Conservation (phyloP, 1,284 basidiomycete genomes). For the Microbotryum saponariae region DNA sequence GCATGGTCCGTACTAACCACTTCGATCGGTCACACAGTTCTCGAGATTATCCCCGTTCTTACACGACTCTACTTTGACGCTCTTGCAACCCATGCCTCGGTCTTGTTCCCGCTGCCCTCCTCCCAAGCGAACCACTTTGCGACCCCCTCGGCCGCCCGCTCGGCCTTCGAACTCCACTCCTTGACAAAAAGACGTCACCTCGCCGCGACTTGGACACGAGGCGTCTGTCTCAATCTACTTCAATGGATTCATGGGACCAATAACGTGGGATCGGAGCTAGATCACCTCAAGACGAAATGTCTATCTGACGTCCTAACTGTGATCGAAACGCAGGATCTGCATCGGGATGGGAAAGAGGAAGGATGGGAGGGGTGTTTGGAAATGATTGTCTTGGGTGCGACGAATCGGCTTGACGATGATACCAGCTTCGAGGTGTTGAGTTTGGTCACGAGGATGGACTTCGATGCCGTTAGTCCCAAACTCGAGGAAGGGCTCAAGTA, state of each 20-base stretch:
- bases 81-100: conserved; percentile 10
- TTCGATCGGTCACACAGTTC: background rate
- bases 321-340: conserved; percentile 20
- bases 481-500: conserved; percentile 8
- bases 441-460: conserved; percentile 9
- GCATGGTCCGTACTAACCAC: background rate
- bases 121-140: conserved; percentile 17
- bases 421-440: conserved; percentile 5
- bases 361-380: conserved; percentile 16
- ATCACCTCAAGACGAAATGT: background rate
- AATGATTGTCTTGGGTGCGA: conserved; percentile 6
- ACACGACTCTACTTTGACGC: conserved; percentile 17
- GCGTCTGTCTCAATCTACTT: background rate
- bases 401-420: conserved; percentile 1
- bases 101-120: conserved; percentile 28
- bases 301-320: conserved; percentile 12
- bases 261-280: background rate
- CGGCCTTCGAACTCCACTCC: conserved; percentile 26
- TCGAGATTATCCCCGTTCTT: conserved; percentile 6
- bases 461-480: conserved; percentile 1
- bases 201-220: conserved; percentile 14
- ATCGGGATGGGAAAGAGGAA: conserved; percentile 10
- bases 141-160: conserved; percentile 26
- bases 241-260: too few species aligned
- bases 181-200: conserved; percentile 23